Percentiles rank a stretch among this genome's conserved stretches.
These are phyloP conservation scores for Hypoxylon sp. DNA, from an alignment of 2,329 filamentous ascomycete species.

Conservation along the genomic window DNA sequence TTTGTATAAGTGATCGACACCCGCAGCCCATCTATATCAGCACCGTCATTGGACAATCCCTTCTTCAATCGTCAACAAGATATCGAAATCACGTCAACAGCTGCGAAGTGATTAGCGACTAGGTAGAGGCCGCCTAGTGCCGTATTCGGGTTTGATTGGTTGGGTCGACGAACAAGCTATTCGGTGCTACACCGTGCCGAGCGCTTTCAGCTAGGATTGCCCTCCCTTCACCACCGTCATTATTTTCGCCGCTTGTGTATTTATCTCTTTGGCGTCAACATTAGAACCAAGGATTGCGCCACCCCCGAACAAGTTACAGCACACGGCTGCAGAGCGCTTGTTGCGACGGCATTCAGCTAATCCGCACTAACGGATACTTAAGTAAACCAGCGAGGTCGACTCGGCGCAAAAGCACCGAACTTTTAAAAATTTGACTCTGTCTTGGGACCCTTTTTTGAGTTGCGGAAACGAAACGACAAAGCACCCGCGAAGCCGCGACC, in stretches of 20 bases:
- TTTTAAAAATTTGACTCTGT: conserved; percentile 27
- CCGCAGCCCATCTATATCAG: conserved; percentile 28
- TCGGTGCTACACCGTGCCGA: conserved; percentile 47
- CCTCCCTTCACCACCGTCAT: conserved; percentile 32
- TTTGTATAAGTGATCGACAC: conserved; percentile 29
- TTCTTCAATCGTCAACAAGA: conserved; percentile 46
- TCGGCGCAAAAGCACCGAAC: conserved; percentile 26
- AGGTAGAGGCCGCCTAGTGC: conserved; percentile 34
- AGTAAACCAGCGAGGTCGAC: conserved; percentile 30
- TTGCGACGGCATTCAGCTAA: conserved; percentile 25
- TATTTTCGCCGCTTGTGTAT: conserved; percentile 33
- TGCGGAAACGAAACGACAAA: conserved; percentile 21
- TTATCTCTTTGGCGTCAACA: conserved; percentile 28
- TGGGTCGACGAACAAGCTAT: conserved; percentile 43
- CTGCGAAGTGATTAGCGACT: conserved; percentile 45
- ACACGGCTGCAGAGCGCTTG: conserved; percentile 18
- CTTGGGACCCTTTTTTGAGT: conserved; percentile 21
- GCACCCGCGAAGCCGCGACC: not conserved
- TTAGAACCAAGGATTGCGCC: conserved; percentile 31
- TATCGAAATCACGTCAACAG: conserved; percentile 45
- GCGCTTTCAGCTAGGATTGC: conserved; percentile 47
- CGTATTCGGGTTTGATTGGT: conserved; percentile 43
- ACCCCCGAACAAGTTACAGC: conserved; percentile 19
- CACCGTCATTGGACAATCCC: conserved; percentile 46
- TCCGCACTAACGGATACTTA: conserved; percentile 21